Evolutionary conservation across 805 yeast genomes (phyloP).

Genomic region (Ogataea corticis): DNA sequence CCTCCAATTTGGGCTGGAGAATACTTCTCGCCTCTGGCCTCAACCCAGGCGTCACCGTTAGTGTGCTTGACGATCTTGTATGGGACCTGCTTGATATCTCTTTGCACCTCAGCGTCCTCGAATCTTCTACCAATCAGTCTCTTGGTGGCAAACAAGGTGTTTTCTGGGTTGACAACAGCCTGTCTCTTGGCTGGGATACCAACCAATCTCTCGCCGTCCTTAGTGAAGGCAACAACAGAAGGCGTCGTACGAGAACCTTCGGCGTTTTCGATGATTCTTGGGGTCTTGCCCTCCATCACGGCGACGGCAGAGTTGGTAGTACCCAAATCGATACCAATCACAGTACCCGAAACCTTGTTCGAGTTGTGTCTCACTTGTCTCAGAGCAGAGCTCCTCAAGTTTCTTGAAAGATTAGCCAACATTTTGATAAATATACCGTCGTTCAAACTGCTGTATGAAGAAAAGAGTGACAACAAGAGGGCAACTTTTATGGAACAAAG

Average conservation of each 20-base stretch:
- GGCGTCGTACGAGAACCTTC: constrained; percentile 83
- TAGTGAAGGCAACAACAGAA: constrained; percentile 68
- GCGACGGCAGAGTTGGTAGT: constrained; percentile 90
- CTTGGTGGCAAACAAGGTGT: constrained; percentile 81
- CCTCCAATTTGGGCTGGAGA: constrained; percentile 78
- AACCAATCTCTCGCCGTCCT: constrained; percentile 48
- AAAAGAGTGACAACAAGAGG: background rate
- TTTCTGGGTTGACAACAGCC: constrained; percentile 70
- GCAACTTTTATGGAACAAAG: background rate
- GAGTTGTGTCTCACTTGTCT: constrained; percentile 36
- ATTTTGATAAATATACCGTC: constrained; percentile 14
- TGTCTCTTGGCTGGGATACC: constrained; percentile 80
- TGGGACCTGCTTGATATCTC: constrained; percentile 63
- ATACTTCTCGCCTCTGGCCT: constrained; percentile 44
- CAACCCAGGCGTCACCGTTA: constrained; percentile 73
- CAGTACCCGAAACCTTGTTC: constrained; percentile 42
- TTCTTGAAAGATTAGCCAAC: constrained; percentile 36
- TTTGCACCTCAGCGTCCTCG: constrained; percentile 67
- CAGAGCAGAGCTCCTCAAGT: constrained; percentile 29
- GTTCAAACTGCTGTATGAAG: background rate
- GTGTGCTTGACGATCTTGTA: constrained; percentile 57
- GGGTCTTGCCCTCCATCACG: constrained; percentile 60
- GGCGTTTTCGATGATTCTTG: constrained; percentile 70
- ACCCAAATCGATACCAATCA: constrained; percentile 81
- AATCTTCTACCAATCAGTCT: constrained; percentile 75